phyloP scores from a whole-genome alignment of 2,329 filamentous ascomycete genomes.

The Talaromyces sp. region DNA sequence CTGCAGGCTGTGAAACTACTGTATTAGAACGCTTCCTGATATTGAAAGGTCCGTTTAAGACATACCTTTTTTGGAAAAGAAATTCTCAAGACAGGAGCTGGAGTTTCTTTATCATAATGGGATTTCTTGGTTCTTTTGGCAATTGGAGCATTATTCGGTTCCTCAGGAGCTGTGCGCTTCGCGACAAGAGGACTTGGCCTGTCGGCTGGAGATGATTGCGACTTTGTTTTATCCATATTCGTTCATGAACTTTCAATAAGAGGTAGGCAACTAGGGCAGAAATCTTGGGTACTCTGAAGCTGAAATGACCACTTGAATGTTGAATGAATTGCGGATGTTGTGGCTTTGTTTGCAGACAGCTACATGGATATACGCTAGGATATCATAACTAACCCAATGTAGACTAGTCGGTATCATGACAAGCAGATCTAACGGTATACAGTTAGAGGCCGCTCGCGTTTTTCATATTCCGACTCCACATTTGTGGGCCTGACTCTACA shows the following conservation, averaged over 20 bases:
- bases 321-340: too few species aligned
- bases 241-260: neutral
- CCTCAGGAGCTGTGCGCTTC: constrained; percentile 47
- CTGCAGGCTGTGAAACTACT: constrained; percentile 59
- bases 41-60: constrained; percentile 10
- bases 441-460: too few species aligned
- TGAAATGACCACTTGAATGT: too few species aligned
- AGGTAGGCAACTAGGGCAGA: neutral
- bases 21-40: neutral
- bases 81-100: constrained; percentile 55
- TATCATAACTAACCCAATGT: too few species aligned
- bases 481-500: too few species aligned
- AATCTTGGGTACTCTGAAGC: too few species aligned
- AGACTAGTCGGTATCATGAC: too few species aligned
- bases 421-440: too few species aligned
- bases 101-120: constrained; percentile 48
- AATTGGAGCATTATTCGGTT: constrained; percentile 30
- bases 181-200: constrained; percentile 17
- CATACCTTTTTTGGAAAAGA: constrained; percentile 81
- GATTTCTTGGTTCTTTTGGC: constrained; percentile 29
- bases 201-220: neutral
- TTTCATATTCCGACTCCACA: too few species aligned
- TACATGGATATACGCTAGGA: too few species aligned
- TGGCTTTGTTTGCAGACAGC: too few species aligned
- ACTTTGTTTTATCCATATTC: neutral